phyloP scores from a whole-genome alignment of 305 asterid species.

The Fraxinus velutina region DNA sequence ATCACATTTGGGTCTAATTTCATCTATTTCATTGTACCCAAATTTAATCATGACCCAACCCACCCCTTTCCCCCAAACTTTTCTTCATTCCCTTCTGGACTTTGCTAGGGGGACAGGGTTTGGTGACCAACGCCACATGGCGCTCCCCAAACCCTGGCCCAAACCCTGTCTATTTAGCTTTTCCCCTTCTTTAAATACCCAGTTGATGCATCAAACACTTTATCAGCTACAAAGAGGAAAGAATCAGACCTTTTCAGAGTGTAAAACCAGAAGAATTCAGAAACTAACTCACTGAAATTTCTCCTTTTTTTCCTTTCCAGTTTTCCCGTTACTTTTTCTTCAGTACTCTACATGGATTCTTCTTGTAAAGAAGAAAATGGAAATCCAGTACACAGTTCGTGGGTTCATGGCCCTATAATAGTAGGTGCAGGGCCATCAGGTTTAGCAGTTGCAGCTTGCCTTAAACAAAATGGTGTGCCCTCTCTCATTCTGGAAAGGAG shows the following conservation, averaged over 20 bases:
- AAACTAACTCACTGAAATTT: not conserved
- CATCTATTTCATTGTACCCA: too few species aligned
- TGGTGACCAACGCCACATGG: too few species aligned
- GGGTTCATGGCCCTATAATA: slow-evolving; percentile 65
- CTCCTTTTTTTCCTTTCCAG: not conserved
- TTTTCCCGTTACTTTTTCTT: not conserved
- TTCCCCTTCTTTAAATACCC: not conserved
- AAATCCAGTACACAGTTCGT: slow-evolving; percentile 13
- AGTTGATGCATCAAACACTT: not conserved
- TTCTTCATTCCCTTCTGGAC: too few species aligned
- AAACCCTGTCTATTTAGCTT: too few species aligned
- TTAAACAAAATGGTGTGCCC: slow-evolving; percentile 49
- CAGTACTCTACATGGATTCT: slow-evolving; percentile 33
- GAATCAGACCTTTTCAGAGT: not conserved
- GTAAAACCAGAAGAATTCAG: not conserved
- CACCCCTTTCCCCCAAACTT: too few species aligned
- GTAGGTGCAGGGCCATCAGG: slow-evolving; percentile 97
- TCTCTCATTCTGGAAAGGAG: slow-evolving; percentile 66
- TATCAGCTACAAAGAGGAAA: not conserved
- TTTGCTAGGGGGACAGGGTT: too few species aligned
- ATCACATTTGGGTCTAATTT: too few species aligned
- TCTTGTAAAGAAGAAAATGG: slow-evolving; percentile 32
- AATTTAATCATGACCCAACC: too few species aligned
- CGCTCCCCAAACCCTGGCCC: too few species aligned
- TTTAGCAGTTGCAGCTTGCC: slow-evolving; percentile 83